phyloP scores from a whole-genome alignment of 2,329 filamentous ascomycete genomes.

The Cryphonectria nitschkei region DNA sequence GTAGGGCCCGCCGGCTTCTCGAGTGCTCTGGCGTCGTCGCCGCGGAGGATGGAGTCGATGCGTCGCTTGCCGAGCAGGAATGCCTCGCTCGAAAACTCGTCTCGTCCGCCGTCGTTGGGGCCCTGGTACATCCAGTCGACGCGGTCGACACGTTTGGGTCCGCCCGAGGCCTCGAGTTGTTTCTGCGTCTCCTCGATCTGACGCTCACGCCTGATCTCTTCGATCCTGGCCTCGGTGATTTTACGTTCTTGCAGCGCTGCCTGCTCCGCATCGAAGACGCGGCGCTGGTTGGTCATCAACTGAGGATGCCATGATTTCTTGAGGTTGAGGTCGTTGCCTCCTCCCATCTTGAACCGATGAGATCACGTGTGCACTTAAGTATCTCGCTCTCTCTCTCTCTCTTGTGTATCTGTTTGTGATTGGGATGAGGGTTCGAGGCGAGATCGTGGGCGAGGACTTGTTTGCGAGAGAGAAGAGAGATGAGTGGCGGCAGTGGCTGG shows the following conservation, averaged over 20 bases:
- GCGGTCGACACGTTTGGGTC: constrained; percentile 75
- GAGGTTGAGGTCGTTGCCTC: constrained; percentile 83
- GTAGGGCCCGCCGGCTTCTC: constrained; percentile 73
- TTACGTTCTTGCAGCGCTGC: constrained; percentile 94
- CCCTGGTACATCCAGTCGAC: constrained; percentile 99
- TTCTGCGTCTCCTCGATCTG: constrained; percentile 89
- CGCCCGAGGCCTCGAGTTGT: constrained; percentile 86
- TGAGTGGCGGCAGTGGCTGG: constrained; percentile 23
- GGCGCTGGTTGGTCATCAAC: constrained; percentile 86
- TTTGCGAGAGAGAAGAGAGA: constrained; percentile 1
- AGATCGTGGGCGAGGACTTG: not conserved
- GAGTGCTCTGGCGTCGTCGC: constrained; percentile 77
- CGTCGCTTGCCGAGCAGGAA: constrained; percentile 91
- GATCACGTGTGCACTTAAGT: no score
- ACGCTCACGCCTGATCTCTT: constrained; percentile 92
- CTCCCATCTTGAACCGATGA: constrained; percentile 66
- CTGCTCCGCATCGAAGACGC: constrained; percentile 89
- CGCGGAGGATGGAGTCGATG: constrained; percentile 81
- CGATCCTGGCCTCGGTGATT: constrained; percentile 85
- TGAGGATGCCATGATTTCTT: constrained; percentile 96
- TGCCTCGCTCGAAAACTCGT: constrained; percentile 86
- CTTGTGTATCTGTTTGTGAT: not conserved
- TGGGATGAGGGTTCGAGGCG: not conserved
- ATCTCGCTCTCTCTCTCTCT: not conserved
- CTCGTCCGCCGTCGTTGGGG: constrained; percentile 75